Percentiles rank a stretch among this genome's conserved stretches.
phyloP scores from a whole-genome alignment of 441 rosid species.

The Gossypium laxum region DNA sequence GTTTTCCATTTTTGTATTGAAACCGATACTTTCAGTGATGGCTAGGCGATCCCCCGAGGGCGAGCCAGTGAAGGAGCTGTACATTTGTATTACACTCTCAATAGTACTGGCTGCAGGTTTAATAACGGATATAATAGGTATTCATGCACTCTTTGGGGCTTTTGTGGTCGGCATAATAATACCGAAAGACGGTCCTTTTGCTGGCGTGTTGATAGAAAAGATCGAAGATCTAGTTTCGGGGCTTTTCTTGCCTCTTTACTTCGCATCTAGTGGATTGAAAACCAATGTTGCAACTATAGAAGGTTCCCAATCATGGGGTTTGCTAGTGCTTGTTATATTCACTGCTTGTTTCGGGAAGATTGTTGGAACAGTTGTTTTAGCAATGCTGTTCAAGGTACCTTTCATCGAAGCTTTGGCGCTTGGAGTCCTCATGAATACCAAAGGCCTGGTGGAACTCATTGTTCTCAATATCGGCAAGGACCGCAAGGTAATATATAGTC shows the following conservation, averaged over 20 bases:
- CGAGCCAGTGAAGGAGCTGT: constrained; percentile 53
- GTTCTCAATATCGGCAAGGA: constrained; percentile 59
- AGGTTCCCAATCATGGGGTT: constrained; percentile 45
- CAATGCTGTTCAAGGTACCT: constrained; percentile 34
- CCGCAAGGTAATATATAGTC: constrained; percentile 32
- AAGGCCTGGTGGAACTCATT: constrained; percentile 55
- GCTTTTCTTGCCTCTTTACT: constrained; percentile 47
- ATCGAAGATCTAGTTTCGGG: constrained; percentile 56
- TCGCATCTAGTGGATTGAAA: constrained; percentile 55
- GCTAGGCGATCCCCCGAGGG: constrained; percentile 49
- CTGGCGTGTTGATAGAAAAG: constrained; percentile 43
- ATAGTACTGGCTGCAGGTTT: constrained; percentile 45
- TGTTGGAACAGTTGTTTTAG: constrained; percentile 33
- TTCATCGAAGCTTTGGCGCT: constrained; percentile 40
- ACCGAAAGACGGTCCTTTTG: constrained; percentile 52
- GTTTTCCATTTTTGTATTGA: constrained; percentile 30
- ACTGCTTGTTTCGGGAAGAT: constrained; percentile 55
- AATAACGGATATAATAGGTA: constrained; percentile 51
- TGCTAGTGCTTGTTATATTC: constrained; percentile 39
- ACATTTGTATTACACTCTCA: constrained; percentile 44
- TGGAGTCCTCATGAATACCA: constrained; percentile 60
- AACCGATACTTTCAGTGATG: constrained; percentile 36
- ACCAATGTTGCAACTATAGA: constrained; percentile 48
- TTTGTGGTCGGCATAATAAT: constrained; percentile 44
- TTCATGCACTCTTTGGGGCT: constrained; percentile 55